phyloP scores from a whole-genome alignment of 257 asterid genomes.

The Solanum virginianum region DNA sequence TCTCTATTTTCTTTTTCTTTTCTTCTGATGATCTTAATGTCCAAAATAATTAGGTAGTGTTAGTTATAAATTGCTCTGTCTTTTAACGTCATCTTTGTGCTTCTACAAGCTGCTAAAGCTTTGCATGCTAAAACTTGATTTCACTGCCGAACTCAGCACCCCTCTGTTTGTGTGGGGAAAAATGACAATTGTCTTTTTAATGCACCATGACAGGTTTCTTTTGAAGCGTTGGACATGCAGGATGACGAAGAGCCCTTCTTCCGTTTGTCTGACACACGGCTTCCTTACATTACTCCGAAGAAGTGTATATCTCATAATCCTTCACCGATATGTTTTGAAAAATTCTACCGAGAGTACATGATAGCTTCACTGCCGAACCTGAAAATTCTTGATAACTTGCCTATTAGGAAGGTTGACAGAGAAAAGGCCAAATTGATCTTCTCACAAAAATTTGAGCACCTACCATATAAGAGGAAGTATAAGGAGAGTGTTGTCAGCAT shows the following conservation, averaged over 20 bases:
- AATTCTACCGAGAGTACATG: slow-evolving; percentile 77
- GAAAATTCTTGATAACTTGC: slow-evolving; percentile 65
- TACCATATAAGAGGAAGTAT: slow-evolving; percentile 52
- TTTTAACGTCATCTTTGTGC: background rate
- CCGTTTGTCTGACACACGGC: slow-evolving; percentile 22
- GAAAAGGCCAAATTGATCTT: slow-evolving; percentile 48
- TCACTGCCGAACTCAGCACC: background rate
- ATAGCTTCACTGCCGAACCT: slow-evolving; percentile 62
- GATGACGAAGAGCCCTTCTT: slow-evolving; percentile 25
- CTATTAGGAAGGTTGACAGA: slow-evolving; percentile 43
- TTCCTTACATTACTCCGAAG: slow-evolving; percentile 21
- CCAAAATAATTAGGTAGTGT: background rate
- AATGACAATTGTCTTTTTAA: background rate
- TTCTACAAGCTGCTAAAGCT: background rate
- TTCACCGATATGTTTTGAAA: slow-evolving; percentile 84
- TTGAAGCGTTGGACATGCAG: slow-evolving; percentile 35
- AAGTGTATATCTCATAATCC: slow-evolving; percentile 45
- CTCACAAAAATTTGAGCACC: slow-evolving; percentile 51
- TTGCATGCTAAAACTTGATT: background rate
- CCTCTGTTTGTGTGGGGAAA: background rate
- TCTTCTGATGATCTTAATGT: background rate
- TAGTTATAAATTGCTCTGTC: background rate
- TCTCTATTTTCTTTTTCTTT: background rate
- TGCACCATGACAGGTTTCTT: slow-evolving; percentile 33
- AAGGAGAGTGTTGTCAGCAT: slow-evolving; percentile 54